A percentile compares a stretch with the other conserved stretches of the same genome.
Conservation (phyloP, 2,329 filamentous ascomycete species). For the Neonectria sp. region DNA sequence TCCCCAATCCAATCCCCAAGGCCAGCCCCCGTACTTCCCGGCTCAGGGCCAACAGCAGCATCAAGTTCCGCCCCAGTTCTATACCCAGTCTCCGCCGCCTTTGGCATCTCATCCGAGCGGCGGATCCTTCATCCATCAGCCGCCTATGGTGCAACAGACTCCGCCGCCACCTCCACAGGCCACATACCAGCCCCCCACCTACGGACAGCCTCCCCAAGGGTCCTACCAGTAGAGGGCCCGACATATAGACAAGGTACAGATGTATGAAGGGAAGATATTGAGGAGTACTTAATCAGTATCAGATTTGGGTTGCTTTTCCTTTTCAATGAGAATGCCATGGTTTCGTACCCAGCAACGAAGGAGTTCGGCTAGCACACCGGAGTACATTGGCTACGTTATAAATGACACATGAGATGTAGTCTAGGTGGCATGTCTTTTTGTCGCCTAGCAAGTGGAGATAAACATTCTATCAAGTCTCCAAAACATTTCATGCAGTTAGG, state of each 20-base stretch:
- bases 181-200: no score
- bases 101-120: not conserved
- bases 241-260: no score
- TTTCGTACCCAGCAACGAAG: no score
- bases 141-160: not conserved
- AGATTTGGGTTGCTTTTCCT: not conserved
- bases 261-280: not conserved
- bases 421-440: not conserved
- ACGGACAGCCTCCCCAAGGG: not conserved
- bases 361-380: not conserved
- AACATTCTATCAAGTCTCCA: not conserved
- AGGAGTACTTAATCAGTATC: not conserved
- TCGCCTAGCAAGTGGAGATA: not conserved
- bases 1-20: conserved; percentile 2
- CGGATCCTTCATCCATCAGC: not conserved
- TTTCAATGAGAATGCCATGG: no score
- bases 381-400: not conserved
- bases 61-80: not conserved
- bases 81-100: not conserved
- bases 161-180: not conserved
- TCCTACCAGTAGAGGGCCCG: not conserved
- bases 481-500: not conserved
- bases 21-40: conserved; percentile 9
- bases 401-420: no score
- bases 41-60: not conserved